A percentile compares a stretch with the other conserved stretches of the same genome.
Evolutionary conservation across 1,284 basidiomycete genomes (phyloP).

Genomic region (Peniophora sp.): DNA sequence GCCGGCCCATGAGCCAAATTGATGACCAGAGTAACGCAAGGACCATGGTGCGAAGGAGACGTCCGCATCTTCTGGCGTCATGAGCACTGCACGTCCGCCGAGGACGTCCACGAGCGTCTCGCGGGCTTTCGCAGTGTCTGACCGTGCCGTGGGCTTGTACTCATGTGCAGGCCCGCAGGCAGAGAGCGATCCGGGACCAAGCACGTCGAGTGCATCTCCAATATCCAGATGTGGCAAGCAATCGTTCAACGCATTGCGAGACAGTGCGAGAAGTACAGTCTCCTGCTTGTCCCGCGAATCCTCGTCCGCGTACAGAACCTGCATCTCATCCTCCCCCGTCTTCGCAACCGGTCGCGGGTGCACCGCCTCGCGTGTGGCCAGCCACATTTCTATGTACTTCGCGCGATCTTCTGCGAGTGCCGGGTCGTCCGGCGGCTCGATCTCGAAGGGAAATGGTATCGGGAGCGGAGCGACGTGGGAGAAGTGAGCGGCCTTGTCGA

Average conservation of each 20-base stretch:
- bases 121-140: slow-evolving; percentile 34
- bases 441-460: slow-evolving; percentile 78
- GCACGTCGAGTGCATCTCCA: slow-evolving; percentile 66
- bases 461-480: slow-evolving; percentile 81
- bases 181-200: slow-evolving; percentile 49
- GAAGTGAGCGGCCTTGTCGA: slow-evolving; percentile 63
- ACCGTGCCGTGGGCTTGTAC: slow-evolving; percentile 19
- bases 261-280: slow-evolving; percentile 62
- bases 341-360: slow-evolving; percentile 18
- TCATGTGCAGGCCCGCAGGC: not conserved
- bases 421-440: slow-evolving; percentile 44
- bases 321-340: slow-evolving; percentile 13
- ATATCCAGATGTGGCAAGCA: slow-evolving; percentile 83
- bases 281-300: slow-evolving; percentile 44
- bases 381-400: slow-evolving; percentile 66
- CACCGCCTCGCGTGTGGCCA: slow-evolving; percentile 54
- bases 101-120: slow-evolving; percentile 75
- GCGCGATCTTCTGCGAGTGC: slow-evolving; percentile 44
- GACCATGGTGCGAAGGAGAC: slow-evolving; percentile 80
- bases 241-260: slow-evolving; percentile 61
- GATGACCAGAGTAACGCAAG: slow-evolving; percentile 83
- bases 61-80: slow-evolving; percentile 35
- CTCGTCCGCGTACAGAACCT: slow-evolving; percentile 41
- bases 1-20: slow-evolving; percentile 93
- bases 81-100: slow-evolving; percentile 70